phyloP scores from a whole-genome alignment of 495 filamentous ascomycete genomes.

The Daldinia bambusicola region DNA sequence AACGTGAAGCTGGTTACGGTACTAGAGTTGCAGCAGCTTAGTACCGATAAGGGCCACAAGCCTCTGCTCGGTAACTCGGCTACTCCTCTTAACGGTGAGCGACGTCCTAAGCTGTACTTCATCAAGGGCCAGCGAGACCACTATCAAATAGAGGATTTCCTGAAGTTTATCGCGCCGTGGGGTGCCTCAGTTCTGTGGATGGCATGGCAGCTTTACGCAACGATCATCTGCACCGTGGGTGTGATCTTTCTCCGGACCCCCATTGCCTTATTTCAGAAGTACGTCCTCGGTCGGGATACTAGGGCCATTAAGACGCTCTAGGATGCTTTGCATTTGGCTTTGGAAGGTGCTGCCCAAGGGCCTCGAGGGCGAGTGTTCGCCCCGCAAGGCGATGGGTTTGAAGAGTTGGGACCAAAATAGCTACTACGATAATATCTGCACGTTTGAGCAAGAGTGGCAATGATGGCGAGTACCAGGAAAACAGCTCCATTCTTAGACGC shows the following conservation, averaged over 20 bases:
- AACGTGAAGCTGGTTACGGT: slow-evolving; percentile 77
- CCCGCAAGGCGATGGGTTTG: background rate
- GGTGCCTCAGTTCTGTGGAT: slow-evolving; percentile 60
- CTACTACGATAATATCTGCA: background rate
- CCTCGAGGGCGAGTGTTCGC: background rate
- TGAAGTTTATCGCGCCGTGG: slow-evolving; percentile 71
- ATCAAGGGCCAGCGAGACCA: slow-evolving; percentile 82
- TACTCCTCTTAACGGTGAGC: slow-evolving; percentile 10
- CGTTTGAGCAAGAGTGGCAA: background rate
- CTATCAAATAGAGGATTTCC: slow-evolving; percentile 81
- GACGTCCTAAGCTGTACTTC: slow-evolving; percentile 61
- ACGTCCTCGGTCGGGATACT: slow-evolving; percentile 21
- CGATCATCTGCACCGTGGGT: slow-evolving; percentile 68
- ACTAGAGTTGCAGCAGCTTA: slow-evolving; percentile 63
- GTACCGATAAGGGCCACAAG: slow-evolving; percentile 27
- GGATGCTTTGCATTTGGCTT: slow-evolving; percentile 17
- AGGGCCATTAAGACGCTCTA: slow-evolving; percentile 30
- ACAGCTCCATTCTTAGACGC: background rate
- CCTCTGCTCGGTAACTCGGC: slow-evolving; percentile 6
- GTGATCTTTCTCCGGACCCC: slow-evolving; percentile 46
- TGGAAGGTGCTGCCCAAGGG: background rate
- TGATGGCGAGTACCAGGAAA: background rate
- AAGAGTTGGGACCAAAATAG: background rate
- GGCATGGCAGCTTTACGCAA: slow-evolving; percentile 69
- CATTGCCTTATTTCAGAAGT: slow-evolving; percentile 9